These are phyloP conservation scores for Verticillium alfalfae DNA, from an alignment of 2,329 filamentous ascomycete species.

Conservation along the genomic window DNA sequence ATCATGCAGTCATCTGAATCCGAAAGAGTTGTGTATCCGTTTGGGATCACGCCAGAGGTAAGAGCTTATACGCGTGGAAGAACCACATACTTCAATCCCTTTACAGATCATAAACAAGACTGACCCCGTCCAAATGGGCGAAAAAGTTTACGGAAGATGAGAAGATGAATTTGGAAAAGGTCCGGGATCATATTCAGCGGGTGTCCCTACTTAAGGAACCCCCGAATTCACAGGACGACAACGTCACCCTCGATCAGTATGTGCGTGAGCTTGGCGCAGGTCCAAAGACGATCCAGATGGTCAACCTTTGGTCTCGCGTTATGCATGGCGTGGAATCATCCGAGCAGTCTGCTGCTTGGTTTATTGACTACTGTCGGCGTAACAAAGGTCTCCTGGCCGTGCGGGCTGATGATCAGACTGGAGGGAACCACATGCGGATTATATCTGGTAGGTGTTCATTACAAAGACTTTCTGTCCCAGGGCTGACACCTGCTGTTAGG, in stretches of 20 bases:
- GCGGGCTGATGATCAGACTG: constrained; percentile 25
- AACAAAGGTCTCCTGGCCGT: constrained; percentile 26
- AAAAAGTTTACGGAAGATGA: constrained; percentile 21
- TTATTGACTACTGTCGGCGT: constrained; percentile 30
- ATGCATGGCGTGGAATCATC: constrained; percentile 30
- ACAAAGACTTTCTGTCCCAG: too few relatives aligned
- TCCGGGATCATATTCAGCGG: constrained; percentile 28
- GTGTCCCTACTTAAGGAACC: constrained; percentile 18
- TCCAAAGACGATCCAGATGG: constrained; percentile 22
- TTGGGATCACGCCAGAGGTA: constrained; percentile 23
- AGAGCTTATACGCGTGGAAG: neutral
- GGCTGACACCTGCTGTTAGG: constrained; percentile 4
- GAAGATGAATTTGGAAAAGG: constrained; percentile 23
- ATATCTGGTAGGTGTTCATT: constrained; percentile 12
- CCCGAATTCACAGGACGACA: constrained; percentile 20
- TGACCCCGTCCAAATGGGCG: neutral
- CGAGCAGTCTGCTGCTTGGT: constrained; percentile 27
- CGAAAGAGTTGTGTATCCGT: constrained; percentile 20
- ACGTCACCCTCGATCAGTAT: constrained; percentile 25
- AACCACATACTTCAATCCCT: too few relatives aligned
- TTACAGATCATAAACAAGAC: neutral
- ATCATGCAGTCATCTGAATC: constrained; percentile 21
- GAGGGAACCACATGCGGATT: constrained; percentile 28
- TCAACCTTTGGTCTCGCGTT: constrained; percentile 27
- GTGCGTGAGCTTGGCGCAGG: constrained; percentile 22